Conservation (phyloP, 2,329 filamentous ascomycete species). For the Amylocarpus encephaloides region DNA sequence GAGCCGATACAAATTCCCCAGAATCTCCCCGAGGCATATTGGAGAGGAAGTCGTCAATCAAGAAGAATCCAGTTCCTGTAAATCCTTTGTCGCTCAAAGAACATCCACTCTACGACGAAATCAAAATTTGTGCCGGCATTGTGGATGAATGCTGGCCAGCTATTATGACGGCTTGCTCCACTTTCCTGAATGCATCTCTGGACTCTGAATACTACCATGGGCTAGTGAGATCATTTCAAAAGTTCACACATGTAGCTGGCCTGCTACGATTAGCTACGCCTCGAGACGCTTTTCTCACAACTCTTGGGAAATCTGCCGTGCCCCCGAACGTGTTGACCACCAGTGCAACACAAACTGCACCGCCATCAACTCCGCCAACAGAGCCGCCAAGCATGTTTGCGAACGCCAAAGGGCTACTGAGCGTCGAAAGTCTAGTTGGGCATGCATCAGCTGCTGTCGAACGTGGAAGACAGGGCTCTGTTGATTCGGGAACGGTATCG, state of each 20-base stretch:
- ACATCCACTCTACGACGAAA: constrained; percentile 63
- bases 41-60: constrained; percentile 61
- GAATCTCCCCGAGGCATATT: constrained; percentile 30
- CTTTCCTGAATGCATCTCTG: constrained; percentile 84
- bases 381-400: constrained; percentile 54
- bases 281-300: constrained; percentile 90
- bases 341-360: constrained; percentile 45
- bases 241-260: constrained; percentile 90
- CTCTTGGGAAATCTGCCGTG: constrained; percentile 85
- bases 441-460: constrained; percentile 51
- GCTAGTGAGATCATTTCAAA: constrained; percentile 87
- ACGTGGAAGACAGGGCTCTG: constrained; percentile 51
- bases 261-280: constrained; percentile 78
- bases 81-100: constrained; percentile 75
- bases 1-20: constrained; percentile 19
- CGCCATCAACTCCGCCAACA: constrained; percentile 39
- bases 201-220: constrained; percentile 93
- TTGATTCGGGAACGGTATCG: constrained; percentile 46
- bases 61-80: constrained; percentile 69
- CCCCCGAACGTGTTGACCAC: constrained; percentile 69
- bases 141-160: constrained; percentile 95
- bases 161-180: constrained; percentile 88
- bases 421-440: constrained; percentile 63
- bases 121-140: constrained; percentile 72
- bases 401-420: constrained; percentile 66